Evolutionary conservation across 768 basidiomycete genomes (phyloP).

Genomic region (Melanogaster broomeanus): DNA sequence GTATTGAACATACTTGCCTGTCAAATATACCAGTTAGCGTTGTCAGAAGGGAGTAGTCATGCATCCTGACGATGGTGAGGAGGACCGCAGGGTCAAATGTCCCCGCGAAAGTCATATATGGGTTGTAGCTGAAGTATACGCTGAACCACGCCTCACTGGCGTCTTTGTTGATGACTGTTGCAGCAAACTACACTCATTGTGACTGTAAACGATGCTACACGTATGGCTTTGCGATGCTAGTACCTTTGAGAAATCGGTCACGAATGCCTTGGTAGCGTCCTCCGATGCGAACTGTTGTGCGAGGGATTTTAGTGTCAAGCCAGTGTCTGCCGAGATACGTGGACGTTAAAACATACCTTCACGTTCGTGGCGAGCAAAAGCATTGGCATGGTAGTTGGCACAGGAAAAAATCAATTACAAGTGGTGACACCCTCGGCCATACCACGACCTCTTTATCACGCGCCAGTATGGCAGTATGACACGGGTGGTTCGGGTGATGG

Average conservation of each 20-base stretch:
- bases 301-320: background rate
- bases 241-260: constrained; percentile 61
- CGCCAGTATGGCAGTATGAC: no score
- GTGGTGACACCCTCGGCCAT: no score
- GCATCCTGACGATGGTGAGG: constrained; percentile 53
- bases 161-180: constrained; percentile 57
- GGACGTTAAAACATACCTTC: constrained; percentile 19
- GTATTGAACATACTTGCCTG: constrained; percentile 63
- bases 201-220: background rate
- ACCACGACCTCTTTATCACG: no score
- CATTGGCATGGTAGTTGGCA: constrained; percentile 37
- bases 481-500: no score
- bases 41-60: background rate
- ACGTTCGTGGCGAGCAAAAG: constrained; percentile 42
- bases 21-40: background rate
- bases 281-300: constrained; percentile 15
- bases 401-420: no score
- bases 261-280: constrained; percentile 35
- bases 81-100: constrained; percentile 67
- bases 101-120: constrained; percentile 60
- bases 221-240: background rate
- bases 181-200: constrained; percentile 44
- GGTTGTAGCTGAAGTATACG: constrained; percentile 57
- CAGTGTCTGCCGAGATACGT: background rate
- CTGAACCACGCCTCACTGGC: constrained; percentile 52